Evolutionary conservation across 805 yeast species (phyloP), one percentile per base, ranked within the genome.

Genomic region (Gaillardinia entomophila): DNA sequence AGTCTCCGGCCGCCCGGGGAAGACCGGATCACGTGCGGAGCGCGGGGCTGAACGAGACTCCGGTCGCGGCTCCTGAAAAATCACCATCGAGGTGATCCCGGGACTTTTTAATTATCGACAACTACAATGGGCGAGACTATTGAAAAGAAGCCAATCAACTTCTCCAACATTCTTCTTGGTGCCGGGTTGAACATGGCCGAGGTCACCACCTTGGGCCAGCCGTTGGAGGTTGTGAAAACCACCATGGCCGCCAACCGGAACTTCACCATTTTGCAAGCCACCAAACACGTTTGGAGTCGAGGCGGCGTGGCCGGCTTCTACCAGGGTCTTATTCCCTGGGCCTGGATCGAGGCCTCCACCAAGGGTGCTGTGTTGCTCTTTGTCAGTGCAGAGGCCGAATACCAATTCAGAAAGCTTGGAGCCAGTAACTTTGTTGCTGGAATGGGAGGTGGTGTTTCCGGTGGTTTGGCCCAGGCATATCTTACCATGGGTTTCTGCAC

Each of bases 271-370:
- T 45, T 75, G 8, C 78, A 78, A 45, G 85, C 96, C 17, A 71
- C 80, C 32, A 71, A 71, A 37, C 70, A 77, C 26, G 89, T 92
- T 40, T 87, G 95, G 92, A 73, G 92, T 12, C 78, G 98, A 51
- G 98, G 98, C 44, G 98, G 98, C 33, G 49, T 82, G 12, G 55
- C 75, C 18, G 98, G 97, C 0, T 92, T 89, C 66, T 92, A 89
- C 64, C 98, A 92, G 61, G 98, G 98, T 20, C 71, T 92, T 55
- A 89, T 90, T 43, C 98, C 98, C 29, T 92, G 98, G 98, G 98
- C 97, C 5, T 89, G 97, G 97, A 84, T 92, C 47, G 98, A 90
- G 62, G 98, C 96, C 7, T 84, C 96, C n/a, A 92, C 98, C 24
- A 92, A 92, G 60, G 98, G 98, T 57, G 97, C 97, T 4, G 96